Evolutionary conservation across 805 yeast genomes (phyloP).

Genomic region (Saturnispora bothae): DNA sequence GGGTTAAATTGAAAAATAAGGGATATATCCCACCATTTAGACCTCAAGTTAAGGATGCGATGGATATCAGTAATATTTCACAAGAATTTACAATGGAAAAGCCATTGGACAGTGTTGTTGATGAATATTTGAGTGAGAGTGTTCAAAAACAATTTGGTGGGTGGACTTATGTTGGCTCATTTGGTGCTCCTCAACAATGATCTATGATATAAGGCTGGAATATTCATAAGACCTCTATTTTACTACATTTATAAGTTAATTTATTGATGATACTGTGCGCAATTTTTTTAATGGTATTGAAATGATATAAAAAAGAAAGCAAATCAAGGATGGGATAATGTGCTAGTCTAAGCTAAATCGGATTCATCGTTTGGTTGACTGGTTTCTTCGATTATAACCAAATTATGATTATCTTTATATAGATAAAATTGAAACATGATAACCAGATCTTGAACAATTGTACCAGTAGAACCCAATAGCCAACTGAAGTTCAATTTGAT

Average conservation of each 20-base stretch:
- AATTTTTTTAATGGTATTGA: no score
- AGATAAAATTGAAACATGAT: constrained; percentile 60
- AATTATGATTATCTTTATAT: constrained; percentile 35
- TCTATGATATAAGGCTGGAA: no score
- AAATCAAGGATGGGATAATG: no score
- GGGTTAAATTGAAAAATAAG: constrained; percentile 73
- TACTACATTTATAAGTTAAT: no score
- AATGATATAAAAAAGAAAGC: no score
- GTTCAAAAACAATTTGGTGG: constrained; percentile 99
- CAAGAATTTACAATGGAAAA: constrained; percentile 84
- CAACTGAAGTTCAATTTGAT: constrained; percentile 57
- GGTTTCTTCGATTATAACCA: no score
- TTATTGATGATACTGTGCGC: no score
- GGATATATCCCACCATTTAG: constrained; percentile 93
- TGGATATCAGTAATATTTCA: constrained; percentile 91
- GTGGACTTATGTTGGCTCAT: constrained; percentile 83
- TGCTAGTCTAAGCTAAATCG: no score
- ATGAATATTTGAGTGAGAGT: constrained; percentile 80
- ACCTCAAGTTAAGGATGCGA: constrained; percentile 76
- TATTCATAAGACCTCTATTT: no score
- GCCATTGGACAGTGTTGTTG: constrained; percentile 93
- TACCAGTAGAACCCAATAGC: constrained; percentile 72
- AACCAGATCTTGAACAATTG: constrained; percentile 57
- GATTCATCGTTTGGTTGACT: no score
- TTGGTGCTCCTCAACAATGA: no score